phyloP scores from a whole-genome alignment of 441 rosid genomes.

The Erodium trifolium region DNA sequence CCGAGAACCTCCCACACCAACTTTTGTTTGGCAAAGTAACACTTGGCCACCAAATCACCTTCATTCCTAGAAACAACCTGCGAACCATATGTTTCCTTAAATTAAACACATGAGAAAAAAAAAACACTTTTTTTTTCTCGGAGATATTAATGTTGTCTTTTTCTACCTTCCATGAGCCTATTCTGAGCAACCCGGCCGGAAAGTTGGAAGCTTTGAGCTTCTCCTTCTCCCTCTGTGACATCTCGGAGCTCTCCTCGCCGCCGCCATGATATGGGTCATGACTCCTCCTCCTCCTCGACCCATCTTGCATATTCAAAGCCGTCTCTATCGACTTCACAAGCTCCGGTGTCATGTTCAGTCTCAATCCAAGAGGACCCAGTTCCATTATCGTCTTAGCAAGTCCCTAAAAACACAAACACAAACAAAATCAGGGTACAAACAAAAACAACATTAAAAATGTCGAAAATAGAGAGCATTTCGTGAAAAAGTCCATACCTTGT shows the following conservation, averaged over 20 bases:
- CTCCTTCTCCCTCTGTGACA: slow-evolving; percentile 12
- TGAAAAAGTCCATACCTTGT: background rate
- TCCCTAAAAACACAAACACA: background rate
- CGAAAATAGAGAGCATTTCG: background rate
- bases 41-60: slow-evolving; percentile 50
- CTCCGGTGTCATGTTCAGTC: background rate
- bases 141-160: background rate
- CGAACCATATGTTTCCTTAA: background rate
- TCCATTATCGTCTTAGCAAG: background rate
- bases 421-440: background rate
- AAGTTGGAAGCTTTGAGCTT: slow-evolving; percentile 43
- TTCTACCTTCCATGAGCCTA: slow-evolving; percentile 49
- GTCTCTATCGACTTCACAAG: background rate
- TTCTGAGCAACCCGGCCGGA: slow-evolving; percentile 27
- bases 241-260: background rate
- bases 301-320: background rate
- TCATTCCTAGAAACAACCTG: slow-evolving; percentile 33
- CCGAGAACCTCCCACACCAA: slow-evolving; percentile 49
- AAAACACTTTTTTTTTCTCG: too few relatives aligned
- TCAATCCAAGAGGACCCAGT: slow-evolving; percentile 4
- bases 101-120: too few relatives aligned
- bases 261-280: background rate
- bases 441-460: background rate
- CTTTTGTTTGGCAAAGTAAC: slow-evolving; percentile 40
- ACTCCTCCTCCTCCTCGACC: background rate